These are phyloP conservation scores for Saccharum hybrid DNA, from an alignment of 202 grass and related monocot genomes.

Conservation along the genomic window DNA sequence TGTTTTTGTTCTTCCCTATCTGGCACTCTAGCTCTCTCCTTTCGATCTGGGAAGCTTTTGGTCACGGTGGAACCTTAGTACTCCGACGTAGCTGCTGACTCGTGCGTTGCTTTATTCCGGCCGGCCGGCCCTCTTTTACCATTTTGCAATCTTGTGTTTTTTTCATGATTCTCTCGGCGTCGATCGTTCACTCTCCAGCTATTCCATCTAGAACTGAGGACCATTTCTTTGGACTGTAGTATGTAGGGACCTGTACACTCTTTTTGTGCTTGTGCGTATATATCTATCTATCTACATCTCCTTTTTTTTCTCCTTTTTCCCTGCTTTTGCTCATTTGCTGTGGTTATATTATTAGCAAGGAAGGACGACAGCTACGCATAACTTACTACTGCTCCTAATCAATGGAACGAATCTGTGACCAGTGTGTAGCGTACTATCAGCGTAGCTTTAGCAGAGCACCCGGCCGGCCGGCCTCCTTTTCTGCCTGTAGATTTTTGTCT, in stretches of 20 bases:
- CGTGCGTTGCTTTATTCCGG: not conserved
- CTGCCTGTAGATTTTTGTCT: not conserved
- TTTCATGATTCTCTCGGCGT: not conserved
- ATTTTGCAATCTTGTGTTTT: not conserved
- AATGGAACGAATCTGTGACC: not conserved
- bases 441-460: not conserved
- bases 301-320: not conserved
- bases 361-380: constrained; percentile 13
- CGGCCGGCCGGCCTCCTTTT: not conserved
- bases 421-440: not conserved
- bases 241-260: not conserved
- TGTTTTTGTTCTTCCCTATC: too few relatives aligned
- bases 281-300: not conserved
- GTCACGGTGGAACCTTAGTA: not conserved
- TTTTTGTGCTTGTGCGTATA: not conserved
- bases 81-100: not conserved
- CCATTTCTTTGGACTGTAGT: constrained; percentile 24
- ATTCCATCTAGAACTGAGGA: not conserved
- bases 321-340: not conserved
- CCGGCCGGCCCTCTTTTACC: not conserved
- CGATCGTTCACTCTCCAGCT: not conserved
- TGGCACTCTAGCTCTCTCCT: too few relatives aligned
- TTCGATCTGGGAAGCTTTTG: too few relatives aligned
- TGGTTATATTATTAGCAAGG: not conserved
- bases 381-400: not conserved